phyloP scores from a whole-genome alignment of 148 eudicot genomes.

The Gaultheria prostrata region DNA sequence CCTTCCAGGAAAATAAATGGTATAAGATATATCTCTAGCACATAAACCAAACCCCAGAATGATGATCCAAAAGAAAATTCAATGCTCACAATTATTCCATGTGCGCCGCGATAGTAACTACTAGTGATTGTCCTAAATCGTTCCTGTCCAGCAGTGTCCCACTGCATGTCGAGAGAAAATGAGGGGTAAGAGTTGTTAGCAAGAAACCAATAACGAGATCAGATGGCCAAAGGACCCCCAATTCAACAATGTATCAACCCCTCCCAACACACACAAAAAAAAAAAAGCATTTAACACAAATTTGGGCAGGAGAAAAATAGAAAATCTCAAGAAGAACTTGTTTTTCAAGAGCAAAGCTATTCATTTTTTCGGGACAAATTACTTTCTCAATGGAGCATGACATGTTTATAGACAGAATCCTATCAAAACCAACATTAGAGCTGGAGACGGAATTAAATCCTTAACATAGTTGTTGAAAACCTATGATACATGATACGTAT shows the following conservation, averaged over 20 bases:
- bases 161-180: slow-evolving; percentile 29
- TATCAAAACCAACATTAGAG: slow-evolving; percentile 9
- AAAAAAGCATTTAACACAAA: neutral
- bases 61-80: neutral
- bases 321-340: neutral
- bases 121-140: slow-evolving; percentile 78
- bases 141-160: slow-evolving; percentile 90
- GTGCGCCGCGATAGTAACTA: slow-evolving; percentile 82
- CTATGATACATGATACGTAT: no score
- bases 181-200: neutral
- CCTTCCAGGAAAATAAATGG: slow-evolving; percentile 19
- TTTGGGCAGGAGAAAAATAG: neutral
- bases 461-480: no score
- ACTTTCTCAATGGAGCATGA: neutral
- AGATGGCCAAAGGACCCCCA: neutral
- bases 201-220: neutral
- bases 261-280: neutral
- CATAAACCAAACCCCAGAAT: neutral
- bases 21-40: neutral
- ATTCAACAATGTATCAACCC: neutral
- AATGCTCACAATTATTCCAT: slow-evolving; percentile 65
- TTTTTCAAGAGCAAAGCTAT: neutral
- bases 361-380: neutral
- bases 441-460: neutral
- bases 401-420: neutral